A percentile compares a stretch with the other conserved stretches of the same genome.
These are phyloP conservation scores for Triticum turgidum DNA, from an alignment of 176 grass and related monocot genomes.

Conservation along the genomic window DNA sequence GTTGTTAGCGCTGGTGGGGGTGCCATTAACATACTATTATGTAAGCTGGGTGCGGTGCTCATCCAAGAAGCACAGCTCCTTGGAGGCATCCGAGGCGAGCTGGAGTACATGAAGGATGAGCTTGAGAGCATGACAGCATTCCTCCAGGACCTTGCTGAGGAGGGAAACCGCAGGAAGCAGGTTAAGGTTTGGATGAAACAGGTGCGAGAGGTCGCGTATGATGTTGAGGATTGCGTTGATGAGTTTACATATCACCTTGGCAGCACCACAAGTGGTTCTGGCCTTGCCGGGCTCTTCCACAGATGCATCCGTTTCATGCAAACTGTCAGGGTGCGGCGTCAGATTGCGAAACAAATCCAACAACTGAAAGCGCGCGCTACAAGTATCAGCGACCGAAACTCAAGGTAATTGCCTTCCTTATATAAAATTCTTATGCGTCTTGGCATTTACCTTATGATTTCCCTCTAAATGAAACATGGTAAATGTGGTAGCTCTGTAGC, in stretches of 20 bases:
- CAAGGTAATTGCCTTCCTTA: neutral
- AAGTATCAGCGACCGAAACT: constrained; percentile 28
- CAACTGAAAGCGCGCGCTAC: constrained; percentile 17
- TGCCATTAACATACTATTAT: constrained; percentile 9
- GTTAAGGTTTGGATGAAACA: constrained; percentile 48
- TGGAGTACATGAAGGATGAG: constrained; percentile 44
- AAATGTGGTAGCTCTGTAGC: neutral
- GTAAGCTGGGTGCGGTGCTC: constrained; percentile 28
- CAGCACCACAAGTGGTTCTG: neutral
- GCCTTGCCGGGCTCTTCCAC: neutral
- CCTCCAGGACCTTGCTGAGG: constrained; percentile 40
- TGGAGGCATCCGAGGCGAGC: neutral
- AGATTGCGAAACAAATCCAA: constrained; percentile 35
- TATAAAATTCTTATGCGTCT: neutral
- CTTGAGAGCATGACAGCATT: constrained; percentile 48
- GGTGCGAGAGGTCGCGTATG: constrained; percentile 34
- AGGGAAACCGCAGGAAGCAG: constrained; percentile 27
- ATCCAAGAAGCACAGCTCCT: constrained; percentile 38
- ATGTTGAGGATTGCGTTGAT: constrained; percentile 44
- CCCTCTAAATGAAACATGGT: neutral
- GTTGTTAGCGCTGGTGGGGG: constrained; percentile 33
- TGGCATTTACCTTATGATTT: neutral
- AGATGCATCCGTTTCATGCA: neutral
- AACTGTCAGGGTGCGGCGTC: neutral
- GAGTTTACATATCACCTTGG: constrained; percentile 24